These are phyloP conservation scores for Neonectria punicea DNA, from an alignment of 2,329 filamentous ascomycete genomes.

Conservation along the genomic window DNA sequence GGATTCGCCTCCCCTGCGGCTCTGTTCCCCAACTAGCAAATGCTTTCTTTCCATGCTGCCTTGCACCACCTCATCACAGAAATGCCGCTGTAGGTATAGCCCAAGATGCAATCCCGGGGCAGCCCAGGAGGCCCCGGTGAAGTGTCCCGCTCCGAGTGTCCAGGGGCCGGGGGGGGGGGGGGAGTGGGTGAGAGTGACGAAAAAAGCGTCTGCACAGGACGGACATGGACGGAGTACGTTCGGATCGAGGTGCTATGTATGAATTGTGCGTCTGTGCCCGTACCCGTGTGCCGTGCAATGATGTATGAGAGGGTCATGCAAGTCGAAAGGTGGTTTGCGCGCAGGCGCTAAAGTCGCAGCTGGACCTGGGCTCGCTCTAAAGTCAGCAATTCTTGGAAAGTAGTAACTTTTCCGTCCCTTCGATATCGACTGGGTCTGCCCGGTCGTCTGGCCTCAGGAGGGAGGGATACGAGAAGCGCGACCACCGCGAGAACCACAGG, in stretches of 20 bases:
- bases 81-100: constrained; percentile 37
- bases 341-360: constrained; percentile 35
- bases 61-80: constrained; percentile 28
- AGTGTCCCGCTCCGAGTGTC: constrained; percentile 32
- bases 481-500: constrained; percentile 8
- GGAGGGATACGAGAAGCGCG: constrained; percentile 11
- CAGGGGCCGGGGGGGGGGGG: constrained; percentile 15
- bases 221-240: constrained; percentile 10
- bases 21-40: constrained; percentile 13
- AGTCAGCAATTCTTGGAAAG: constrained; percentile 1
- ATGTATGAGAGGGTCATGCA: constrained; percentile 29
- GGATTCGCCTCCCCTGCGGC: neutral
- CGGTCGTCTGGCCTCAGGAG: constrained; percentile 4
- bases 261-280: constrained; percentile 17
- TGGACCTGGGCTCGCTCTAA: constrained; percentile 13
- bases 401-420: constrained; percentile 7
- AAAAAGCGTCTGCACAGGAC: constrained; percentile 13
- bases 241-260: neutral
- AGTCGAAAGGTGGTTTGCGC: constrained; percentile 37
- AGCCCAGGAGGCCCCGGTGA: constrained; percentile 38
- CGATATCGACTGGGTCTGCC: constrained; percentile 25
- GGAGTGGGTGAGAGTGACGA: constrained; percentile 9
- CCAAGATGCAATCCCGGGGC: constrained; percentile 38
- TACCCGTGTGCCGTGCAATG: neutral
- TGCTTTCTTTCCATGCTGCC: constrained; percentile 11